Evolutionary conservation across 179 eudicot genomes (phyloP), one percentile per base, ranked within the genome.

Genomic region (Beta macrorhiza): DNA sequence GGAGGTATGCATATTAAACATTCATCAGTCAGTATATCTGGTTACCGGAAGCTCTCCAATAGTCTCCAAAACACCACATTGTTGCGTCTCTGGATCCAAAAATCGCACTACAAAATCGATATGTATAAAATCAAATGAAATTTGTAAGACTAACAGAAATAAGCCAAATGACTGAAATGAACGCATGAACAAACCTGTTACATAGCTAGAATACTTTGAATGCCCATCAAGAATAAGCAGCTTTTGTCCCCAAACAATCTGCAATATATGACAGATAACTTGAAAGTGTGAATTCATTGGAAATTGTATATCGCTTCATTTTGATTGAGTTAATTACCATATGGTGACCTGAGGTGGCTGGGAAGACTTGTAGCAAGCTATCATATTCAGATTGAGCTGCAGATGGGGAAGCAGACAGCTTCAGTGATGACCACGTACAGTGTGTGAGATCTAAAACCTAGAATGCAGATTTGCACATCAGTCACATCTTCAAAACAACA

Each of bases 41-140:
- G 73, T 84, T 93, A 95, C 98, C 90, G 99, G 99, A 89, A 90
- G 84, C 74, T 90, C 87, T 86, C 99, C 99, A 72, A 83, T 74
- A 69, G 99, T 90, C 85, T 95, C 92, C 83, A 91, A 57, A 76
- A 89, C 80, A 82, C 97, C 91, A 69, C 83, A 87, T 73, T 87
- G 84, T 67, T 82, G 83, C 62, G 93, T 86, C 81, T 90, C 91
- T 67, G 86, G 89, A 85, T 95, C 97, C 84, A 95, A 87, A 85
- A 82, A 87, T 78, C 88, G 82, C 77, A 93, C 99, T 93, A 76
- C 87, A 89, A 59, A 67, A 83, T 62, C 42, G 29, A 25, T 12
- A 75, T 44, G 61, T 16, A 77, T 3, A 76, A 58, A 52, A 37
- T 44, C 55, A 55, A 63, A 70, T 70, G 4, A 49, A 62, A 14